Evolutionary conservation across 1,284 basidiomycete genomes (phyloP).

Genomic region (Heterobasidion occidentale): DNA sequence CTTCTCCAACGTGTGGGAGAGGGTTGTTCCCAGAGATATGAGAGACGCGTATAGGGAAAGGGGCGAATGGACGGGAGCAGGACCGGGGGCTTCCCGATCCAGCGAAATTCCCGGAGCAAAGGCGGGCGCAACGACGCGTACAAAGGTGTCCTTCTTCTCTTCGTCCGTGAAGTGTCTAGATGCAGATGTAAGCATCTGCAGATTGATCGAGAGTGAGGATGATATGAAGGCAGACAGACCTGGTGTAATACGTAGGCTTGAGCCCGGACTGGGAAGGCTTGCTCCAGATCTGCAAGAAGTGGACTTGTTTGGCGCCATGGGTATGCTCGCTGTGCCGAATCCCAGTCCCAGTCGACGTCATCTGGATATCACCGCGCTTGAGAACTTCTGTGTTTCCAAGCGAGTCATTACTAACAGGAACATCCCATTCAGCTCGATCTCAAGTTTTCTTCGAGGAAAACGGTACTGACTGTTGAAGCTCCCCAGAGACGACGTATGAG

Average conservation of each 20-base stretch:
- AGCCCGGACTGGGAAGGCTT: conserved; percentile 51
- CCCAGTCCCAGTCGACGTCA: conserved; percentile 85
- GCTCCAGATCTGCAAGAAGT: conserved; percentile 90
- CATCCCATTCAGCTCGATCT: neutral
- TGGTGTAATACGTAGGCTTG: conserved; percentile 74
- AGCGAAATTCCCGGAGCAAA: conserved; percentile 44
- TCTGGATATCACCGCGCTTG: conserved; percentile 82
- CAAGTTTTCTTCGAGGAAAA: no score
- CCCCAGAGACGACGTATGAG: conserved; percentile 72
- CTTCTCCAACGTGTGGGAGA: conserved; percentile 38
- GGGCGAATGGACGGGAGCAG: conserved; percentile 66
- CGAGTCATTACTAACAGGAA: conserved; percentile 59
- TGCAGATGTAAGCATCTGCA: neutral
- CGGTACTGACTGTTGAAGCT: conserved; percentile 65
- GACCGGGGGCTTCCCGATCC: conserved; percentile 60
- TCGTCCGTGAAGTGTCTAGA: conserved; percentile 66
- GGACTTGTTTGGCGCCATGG: conserved; percentile 51
- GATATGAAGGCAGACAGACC: conserved; percentile 23
- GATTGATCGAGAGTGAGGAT: neutral
- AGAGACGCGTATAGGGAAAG: conserved; percentile 63
- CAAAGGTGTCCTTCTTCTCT: conserved; percentile 69
- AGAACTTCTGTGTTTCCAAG: conserved; percentile 89
- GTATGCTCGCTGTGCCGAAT: conserved; percentile 80
- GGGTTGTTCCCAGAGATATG: conserved; percentile 43
- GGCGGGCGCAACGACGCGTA: conserved; percentile 65